These are phyloP conservation scores for Evernia prunastri DNA, from an alignment of 495 filamentous ascomycete genomes.

Conservation along the genomic window DNA sequence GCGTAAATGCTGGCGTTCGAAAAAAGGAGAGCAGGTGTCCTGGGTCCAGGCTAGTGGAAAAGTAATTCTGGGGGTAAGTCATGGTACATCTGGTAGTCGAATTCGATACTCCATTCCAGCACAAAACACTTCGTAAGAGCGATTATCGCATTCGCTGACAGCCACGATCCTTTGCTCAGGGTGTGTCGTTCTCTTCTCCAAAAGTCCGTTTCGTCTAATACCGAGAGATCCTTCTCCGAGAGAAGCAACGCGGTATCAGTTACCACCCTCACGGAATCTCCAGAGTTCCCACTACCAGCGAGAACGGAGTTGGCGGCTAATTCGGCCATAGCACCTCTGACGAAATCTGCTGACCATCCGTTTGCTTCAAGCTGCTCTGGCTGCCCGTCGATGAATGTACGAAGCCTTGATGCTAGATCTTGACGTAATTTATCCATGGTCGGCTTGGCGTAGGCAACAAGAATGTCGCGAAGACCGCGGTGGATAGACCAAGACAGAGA, in stretches of 20 bases:
- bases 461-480: slow-evolving; percentile 32
- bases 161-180: background rate
- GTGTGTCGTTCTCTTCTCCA: slow-evolving; percentile 18
- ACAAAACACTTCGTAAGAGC: slow-evolving; percentile 36
- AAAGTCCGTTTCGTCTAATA: slow-evolving; percentile 24
- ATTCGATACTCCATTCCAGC: slow-evolving; percentile 36
- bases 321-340: slow-evolving; percentile 28
- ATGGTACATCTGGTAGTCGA: slow-evolving; percentile 38
- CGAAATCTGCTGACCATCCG: slow-evolving; percentile 30
- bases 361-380: slow-evolving; percentile 20
- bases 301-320: slow-evolving; percentile 30
- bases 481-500: slow-evolving; percentile 34
- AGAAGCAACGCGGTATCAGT: slow-evolving; percentile 22
- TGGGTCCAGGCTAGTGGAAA: slow-evolving; percentile 15
- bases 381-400: slow-evolving; percentile 14
- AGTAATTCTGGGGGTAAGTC: slow-evolving; percentile 32
- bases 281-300: slow-evolving; percentile 30
- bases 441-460: slow-evolving; percentile 29
- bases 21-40: background rate
- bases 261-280: slow-evolving; percentile 33
- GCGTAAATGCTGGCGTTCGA: background rate
- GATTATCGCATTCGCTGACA: slow-evolving; percentile 23
- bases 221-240: background rate
- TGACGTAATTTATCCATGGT: slow-evolving; percentile 29
- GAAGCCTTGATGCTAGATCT: slow-evolving; percentile 25